phyloP scores from a whole-genome alignment of 2,329 filamentous ascomycete species.

The Penicillium sp. region DNA sequence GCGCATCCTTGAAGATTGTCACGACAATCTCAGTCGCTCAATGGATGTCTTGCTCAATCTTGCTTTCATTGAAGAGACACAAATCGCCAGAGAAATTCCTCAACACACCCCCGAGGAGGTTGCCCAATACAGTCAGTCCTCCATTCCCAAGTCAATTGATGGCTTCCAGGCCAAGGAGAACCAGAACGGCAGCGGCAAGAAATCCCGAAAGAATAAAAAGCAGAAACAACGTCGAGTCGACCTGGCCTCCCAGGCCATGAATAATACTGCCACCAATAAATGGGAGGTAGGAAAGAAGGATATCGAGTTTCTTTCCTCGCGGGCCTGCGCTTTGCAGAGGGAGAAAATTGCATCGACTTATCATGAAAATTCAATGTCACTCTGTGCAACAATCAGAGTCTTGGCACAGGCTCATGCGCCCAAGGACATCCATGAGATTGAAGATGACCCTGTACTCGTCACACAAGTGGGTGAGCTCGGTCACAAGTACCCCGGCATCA shows the following conservation, averaged over 20 bases:
- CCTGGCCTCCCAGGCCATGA: conserved; percentile 16
- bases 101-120: conserved; percentile 1
- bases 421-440: conserved; percentile 34
- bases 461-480: conserved; percentile 55
- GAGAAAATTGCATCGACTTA: conserved; percentile 58
- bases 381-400: conserved; percentile 55
- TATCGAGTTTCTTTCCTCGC: conserved; percentile 60
- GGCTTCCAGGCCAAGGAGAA: conserved; percentile 67
- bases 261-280: conserved; percentile 46
- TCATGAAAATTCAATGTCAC: conserved; percentile 57
- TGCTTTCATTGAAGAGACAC: conserved; percentile 70
- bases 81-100: conserved; percentile 48
- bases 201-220: conserved; percentile 43
- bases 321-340: conserved; percentile 49
- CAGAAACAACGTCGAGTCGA: conserved; percentile 21
- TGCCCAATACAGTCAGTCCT: conserved; percentile 36
- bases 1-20: conserved; percentile 65
- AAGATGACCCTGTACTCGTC: conserved; percentile 47
- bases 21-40: conserved; percentile 65
- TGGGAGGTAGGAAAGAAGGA: conserved; percentile 60
- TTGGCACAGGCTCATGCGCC: conserved; percentile 53
- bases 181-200: conserved; percentile 40
- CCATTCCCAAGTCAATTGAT: conserved; percentile 71
- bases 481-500: conserved; percentile 55
- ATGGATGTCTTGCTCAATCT: conserved; percentile 80